phyloP scores from a whole-genome alignment of 768 basidiomycete species.

The Panaeolus cyanescens region DNA sequence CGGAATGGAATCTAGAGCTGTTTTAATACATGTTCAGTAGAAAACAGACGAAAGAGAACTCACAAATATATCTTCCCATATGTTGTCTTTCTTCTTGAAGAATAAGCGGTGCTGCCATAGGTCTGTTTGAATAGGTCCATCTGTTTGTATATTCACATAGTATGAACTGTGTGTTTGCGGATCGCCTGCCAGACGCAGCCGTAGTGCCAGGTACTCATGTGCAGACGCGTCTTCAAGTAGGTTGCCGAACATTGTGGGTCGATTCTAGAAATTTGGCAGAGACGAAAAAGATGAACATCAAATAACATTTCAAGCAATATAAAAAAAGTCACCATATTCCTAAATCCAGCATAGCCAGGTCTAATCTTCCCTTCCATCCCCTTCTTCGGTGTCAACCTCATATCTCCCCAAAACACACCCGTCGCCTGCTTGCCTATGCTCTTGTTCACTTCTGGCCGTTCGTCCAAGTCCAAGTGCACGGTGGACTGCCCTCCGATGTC shows the following conservation, averaged over 20 bases:
- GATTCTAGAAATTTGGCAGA: conserved; percentile 49
- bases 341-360: conserved; percentile 89
- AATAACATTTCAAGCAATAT: not conserved
- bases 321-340: conserved; percentile 67
- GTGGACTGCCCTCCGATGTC: conserved; percentile 88
- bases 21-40: not conserved
- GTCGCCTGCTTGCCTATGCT: conserved; percentile 52
- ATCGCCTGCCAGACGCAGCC: conserved; percentile 77
- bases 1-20: conserved; percentile 73
- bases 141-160: conserved; percentile 92
- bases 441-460: conserved; percentile 44
- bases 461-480: conserved; percentile 73
- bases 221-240: conserved; percentile 81
- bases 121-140: conserved; percentile 77
- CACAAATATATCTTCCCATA: conserved; percentile 85
- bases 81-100: conserved; percentile 62
- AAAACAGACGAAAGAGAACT: conserved; percentile 24
- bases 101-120: conserved; percentile 96
- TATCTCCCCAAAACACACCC: conserved; percentile 78
- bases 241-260: conserved; percentile 87
- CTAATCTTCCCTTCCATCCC: conserved; percentile 70
- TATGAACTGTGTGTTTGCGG: conserved; percentile 80
- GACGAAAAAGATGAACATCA: not conserved
- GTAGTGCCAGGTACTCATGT: conserved; percentile 80
- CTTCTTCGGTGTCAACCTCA: conserved; percentile 68